Percentiles rank a stretch among this genome's conserved stretches.
These are phyloP conservation scores for Nicotiana undulata DNA, from an alignment of 257 asterid species.

Conservation along the genomic window DNA sequence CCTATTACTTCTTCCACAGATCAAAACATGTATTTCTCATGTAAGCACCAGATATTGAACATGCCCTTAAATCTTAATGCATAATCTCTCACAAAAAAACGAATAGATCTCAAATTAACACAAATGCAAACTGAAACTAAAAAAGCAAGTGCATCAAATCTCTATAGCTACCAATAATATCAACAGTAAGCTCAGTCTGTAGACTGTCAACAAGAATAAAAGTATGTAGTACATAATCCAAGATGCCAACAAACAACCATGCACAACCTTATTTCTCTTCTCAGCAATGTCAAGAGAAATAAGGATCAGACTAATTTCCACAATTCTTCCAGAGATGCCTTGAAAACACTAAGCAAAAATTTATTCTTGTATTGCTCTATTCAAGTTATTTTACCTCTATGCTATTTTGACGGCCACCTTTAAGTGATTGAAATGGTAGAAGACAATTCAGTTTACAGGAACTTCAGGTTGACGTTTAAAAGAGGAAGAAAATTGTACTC, in stretches of 20 bases:
- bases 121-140: background rate
- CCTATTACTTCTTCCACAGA: background rate
- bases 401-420: constrained; percentile 27
- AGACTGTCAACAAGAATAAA: constrained; percentile 26
- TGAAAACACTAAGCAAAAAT: constrained; percentile 16
- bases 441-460: constrained; percentile 15
- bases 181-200: constrained; percentile 16
- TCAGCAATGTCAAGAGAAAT: constrained; percentile 30
- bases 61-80: background rate
- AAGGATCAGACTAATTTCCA: constrained; percentile 25
- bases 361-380: constrained; percentile 31
- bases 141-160: background rate
- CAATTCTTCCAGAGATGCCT: constrained; percentile 27
- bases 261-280: constrained; percentile 29
- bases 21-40: background rate
- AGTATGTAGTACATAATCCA: constrained; percentile 31
- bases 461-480: constrained; percentile 22
- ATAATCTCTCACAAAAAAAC: background rate
- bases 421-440: constrained; percentile 30
- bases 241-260: constrained; percentile 21
- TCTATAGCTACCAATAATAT: background rate
- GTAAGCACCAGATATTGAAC: background rate
- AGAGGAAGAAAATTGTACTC: constrained; percentile 25
- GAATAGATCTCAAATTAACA: background rate
- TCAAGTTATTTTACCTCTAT: constrained; percentile 42